Evolutionary conservation across 805 yeast species (phyloP).

Genomic region (Danielozyma ontarioensis): DNA sequence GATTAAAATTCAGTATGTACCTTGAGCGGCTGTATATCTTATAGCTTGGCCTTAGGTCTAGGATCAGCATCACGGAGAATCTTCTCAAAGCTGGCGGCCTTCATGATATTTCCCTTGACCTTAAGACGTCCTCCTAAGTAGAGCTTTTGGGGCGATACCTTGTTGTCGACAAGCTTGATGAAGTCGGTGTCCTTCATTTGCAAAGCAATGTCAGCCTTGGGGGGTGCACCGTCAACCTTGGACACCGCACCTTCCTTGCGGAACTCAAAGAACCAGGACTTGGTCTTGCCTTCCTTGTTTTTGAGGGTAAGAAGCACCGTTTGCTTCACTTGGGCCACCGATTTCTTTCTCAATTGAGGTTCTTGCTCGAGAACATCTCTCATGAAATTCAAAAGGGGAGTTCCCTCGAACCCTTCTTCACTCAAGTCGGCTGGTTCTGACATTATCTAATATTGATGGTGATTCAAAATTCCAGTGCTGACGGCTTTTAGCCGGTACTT

Average conservation of each 20-base stretch:
- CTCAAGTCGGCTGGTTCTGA: conserved; percentile 13
- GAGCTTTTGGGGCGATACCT: conserved; percentile 5
- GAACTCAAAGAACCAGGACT: conserved; percentile 1
- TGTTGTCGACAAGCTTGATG: conserved; percentile 5
- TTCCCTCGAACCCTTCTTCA: conserved; percentile 18
- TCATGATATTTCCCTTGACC: conserved; percentile 7
- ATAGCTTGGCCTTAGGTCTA: conserved; percentile 3
- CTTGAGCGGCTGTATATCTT: too few species aligned
- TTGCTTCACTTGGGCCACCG: conserved; percentile 15
- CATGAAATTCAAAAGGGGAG: conserved; percentile 17
- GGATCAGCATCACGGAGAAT: conserved; percentile 6
- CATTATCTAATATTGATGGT: too few species aligned
- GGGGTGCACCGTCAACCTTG: background rate
- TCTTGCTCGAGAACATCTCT: conserved; percentile 16
- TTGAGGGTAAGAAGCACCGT: conserved; percentile 5
- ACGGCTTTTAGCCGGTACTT: too few species aligned
- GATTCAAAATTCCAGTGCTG: too few species aligned
- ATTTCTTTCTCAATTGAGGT: conserved; percentile 12
- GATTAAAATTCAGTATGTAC: too few species aligned
- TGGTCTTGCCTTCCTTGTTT: background rate
- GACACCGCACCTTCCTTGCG: background rate
- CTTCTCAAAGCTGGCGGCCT: conserved; percentile 6
- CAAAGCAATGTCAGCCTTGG: conserved; percentile 5
- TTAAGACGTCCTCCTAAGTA: conserved; percentile 5
- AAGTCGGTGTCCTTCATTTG: conserved; percentile 5